Evolutionary conservation across 441 rosid genomes (phyloP).

Genomic region (Euphorbia celastroides): DNA sequence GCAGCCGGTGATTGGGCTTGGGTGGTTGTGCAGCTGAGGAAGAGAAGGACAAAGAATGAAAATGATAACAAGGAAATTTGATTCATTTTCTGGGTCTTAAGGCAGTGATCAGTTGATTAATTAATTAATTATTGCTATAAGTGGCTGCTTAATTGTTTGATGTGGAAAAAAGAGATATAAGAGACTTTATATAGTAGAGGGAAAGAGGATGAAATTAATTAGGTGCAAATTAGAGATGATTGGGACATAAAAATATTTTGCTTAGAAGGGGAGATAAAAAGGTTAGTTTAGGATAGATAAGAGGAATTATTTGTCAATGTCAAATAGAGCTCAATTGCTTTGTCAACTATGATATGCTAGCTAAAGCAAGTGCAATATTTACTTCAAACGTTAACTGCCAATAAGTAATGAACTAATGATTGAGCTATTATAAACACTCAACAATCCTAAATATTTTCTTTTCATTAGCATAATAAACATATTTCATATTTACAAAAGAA

Average conservation of each 20-base stretch:
- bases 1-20: constrained; percentile 34
- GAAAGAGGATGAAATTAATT: constrained; percentile 14
- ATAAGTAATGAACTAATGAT: background rate
- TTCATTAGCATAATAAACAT: no score
- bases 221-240: background rate
- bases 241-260: background rate
- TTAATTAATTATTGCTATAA: background rate
- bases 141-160: constrained; percentile 6
- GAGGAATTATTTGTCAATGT: constrained; percentile 5
- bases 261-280: background rate
- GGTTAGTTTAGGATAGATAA: no score
- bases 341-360: constrained; percentile 4
- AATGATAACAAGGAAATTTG: constrained; percentile 17
- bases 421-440: background rate
- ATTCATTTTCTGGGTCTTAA: constrained; percentile 9
- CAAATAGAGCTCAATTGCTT: background rate
- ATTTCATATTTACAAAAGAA: no score
- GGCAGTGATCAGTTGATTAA: background rate
- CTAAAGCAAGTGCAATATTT: constrained; percentile 8
- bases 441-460: background rate
- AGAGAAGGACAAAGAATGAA: constrained; percentile 30
- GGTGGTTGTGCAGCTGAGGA: constrained; percentile 20
- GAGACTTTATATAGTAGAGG: constrained; percentile 22
- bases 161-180: constrained; percentile 4
- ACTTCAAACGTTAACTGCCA: background rate